These are phyloP conservation scores for Penicillium sp. DNA, from an alignment of 2,329 filamentous ascomycete genomes.

Conservation along the genomic window DNA sequence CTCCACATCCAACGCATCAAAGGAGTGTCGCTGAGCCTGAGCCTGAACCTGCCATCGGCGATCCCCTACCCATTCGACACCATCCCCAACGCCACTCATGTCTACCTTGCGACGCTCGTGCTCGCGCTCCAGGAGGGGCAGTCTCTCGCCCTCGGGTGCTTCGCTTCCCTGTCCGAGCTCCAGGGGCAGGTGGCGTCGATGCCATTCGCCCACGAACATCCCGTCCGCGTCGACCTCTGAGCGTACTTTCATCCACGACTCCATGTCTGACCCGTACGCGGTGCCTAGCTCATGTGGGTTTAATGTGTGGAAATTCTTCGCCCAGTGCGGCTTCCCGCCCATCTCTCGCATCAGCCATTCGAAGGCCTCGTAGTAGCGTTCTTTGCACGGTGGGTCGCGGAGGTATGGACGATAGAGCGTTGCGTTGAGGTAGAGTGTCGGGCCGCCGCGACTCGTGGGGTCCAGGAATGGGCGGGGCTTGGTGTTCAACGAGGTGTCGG, in stretches of 20 bases:
- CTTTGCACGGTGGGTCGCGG: slow-evolving; percentile 71
- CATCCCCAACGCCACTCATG: slow-evolving; percentile 38
- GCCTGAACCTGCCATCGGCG: slow-evolving; percentile 28
- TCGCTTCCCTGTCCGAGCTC: slow-evolving; percentile 6
- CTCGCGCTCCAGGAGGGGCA: slow-evolving; percentile 49
- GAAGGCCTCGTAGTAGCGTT: slow-evolving; percentile 83
- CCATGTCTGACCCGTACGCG: slow-evolving; percentile 69
- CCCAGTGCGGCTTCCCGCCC: slow-evolving; percentile 83
- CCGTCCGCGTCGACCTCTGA: slow-evolving; percentile 73
- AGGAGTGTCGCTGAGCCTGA: background rate
- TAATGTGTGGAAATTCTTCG: slow-evolving; percentile 76
- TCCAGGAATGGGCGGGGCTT: slow-evolving; percentile 67
- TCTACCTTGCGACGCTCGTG: slow-evolving; percentile 30
- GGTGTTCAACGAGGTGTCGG: slow-evolving; percentile 60
- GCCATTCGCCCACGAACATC: slow-evolving; percentile 90
- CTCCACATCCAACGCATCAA: background rate
- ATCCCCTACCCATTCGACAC: slow-evolving; percentile 45
- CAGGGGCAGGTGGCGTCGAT: slow-evolving; percentile 65
- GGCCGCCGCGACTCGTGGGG: slow-evolving; percentile 65
- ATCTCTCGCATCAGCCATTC: slow-evolving; percentile 88
- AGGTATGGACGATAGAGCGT: slow-evolving; percentile 83
- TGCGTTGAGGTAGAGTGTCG: slow-evolving; percentile 85
- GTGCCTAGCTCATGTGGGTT: slow-evolving; percentile 59
- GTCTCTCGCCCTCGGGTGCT: slow-evolving; percentile 19
- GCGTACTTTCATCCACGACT: slow-evolving; percentile 66